Conservation (phyloP, 176 grass and related monocot genomes). For the Hordeum marinum region DNA sequence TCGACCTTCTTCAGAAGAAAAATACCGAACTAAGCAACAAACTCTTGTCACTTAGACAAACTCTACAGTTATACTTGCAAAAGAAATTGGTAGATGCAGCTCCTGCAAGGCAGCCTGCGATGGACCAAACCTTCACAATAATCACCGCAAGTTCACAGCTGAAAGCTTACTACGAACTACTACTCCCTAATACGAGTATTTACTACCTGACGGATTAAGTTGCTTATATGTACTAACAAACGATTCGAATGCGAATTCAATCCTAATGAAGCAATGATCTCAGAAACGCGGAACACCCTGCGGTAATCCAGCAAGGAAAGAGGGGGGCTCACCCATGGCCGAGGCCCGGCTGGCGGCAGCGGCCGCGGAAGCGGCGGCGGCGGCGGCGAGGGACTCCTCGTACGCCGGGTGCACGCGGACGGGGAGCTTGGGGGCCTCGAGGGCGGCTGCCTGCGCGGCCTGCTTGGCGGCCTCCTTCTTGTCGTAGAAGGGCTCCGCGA, state of each 20-base stretch:
- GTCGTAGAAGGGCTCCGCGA: constrained; percentile 86
- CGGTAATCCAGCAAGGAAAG: background rate
- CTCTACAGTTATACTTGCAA: background rate
- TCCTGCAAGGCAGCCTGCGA: too few species aligned
- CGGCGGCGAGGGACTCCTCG: constrained; percentile 18
- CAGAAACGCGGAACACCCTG: background rate
- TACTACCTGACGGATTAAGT: background rate
- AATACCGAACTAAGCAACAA: background rate
- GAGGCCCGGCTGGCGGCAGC: constrained; percentile 9
- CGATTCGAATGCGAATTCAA: background rate
- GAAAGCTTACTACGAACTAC: background rate
- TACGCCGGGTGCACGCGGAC: constrained; percentile 49
- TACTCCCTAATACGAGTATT: too few species aligned
- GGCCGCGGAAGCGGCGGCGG: background rate
- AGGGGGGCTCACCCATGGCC: constrained; percentile 37
- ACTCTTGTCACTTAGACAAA: background rate
- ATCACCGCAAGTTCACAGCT: too few species aligned
- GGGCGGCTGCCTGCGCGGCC: constrained; percentile 77
- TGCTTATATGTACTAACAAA: background rate
- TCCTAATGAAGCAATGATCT: background rate
- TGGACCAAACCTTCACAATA: background rate
- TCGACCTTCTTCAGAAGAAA: background rate
- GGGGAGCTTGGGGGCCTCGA: constrained; percentile 59
- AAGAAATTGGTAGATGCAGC: too few species aligned
- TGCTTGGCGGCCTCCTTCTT: constrained; percentile 89